Evolutionary conservation across 192 early-diverging fungal species (phyloP).

Genomic region (Coemansia sp.): DNA sequence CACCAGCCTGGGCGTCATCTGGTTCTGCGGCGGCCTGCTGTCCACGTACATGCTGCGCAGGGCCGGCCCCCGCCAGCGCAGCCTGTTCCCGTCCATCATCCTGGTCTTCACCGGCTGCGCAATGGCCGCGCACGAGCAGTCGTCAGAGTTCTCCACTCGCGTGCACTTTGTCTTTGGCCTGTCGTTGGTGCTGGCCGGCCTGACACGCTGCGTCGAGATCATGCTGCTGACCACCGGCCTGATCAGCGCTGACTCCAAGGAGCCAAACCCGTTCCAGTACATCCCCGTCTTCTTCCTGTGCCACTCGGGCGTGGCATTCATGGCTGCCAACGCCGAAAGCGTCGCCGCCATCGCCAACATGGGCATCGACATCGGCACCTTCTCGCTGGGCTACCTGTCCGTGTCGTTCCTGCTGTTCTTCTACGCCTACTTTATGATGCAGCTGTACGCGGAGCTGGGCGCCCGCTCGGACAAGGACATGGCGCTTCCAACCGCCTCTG

Average conservation of each 20-base stretch:
- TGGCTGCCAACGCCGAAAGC: slow-evolving; percentile 66
- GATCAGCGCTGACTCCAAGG: slow-evolving; percentile 21
- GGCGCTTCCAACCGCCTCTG: slow-evolving; percentile 33
- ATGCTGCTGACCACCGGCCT: slow-evolving; percentile 41
- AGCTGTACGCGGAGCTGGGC: slow-evolving; percentile 47
- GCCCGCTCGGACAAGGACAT: slow-evolving; percentile 18
- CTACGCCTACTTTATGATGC: slow-evolving; percentile 57
- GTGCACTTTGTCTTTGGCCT: slow-evolving; percentile 70
- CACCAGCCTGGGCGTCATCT: slow-evolving; percentile 69
- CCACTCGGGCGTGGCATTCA: slow-evolving; percentile 65
- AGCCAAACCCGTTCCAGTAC: slow-evolving; percentile 56
- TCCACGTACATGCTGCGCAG: slow-evolving; percentile 58
- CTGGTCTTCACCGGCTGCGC: slow-evolving; percentile 66
- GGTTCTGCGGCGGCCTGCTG: slow-evolving; percentile 65
- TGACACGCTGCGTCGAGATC: slow-evolving; percentile 63
- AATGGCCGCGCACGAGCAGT: slow-evolving; percentile 64
- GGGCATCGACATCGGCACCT: slow-evolving; percentile 62
- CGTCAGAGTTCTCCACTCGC: slow-evolving; percentile 58
- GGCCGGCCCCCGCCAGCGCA: slow-evolving; percentile 47
- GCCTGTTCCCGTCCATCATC: slow-evolving; percentile 63
- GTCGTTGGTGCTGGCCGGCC: slow-evolving; percentile 59
- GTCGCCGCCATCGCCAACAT: slow-evolving; percentile 46
- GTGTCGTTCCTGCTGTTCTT: slow-evolving; percentile 64
- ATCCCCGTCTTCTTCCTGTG: slow-evolving; percentile 57
- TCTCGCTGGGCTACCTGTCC: slow-evolving; percentile 59